A percentile compares a stretch with the other conserved stretches of the same genome.
Evolutionary conservation across 441 rosid genomes (phyloP).

Genomic region (Aquilaria agallochum): DNA sequence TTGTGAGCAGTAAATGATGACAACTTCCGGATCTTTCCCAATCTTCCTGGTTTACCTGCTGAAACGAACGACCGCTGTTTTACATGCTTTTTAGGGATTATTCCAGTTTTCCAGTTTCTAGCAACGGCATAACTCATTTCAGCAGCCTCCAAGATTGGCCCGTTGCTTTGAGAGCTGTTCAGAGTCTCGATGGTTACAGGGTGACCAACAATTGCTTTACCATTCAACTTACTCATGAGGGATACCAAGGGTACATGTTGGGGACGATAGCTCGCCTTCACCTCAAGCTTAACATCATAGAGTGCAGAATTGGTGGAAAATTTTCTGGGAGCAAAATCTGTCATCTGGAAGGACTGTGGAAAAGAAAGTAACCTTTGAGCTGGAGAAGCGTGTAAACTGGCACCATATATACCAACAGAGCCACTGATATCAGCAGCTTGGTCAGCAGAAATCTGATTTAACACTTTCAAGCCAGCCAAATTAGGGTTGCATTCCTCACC

Average conservation of each 20-base stretch:
- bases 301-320: slow-evolving; percentile 35
- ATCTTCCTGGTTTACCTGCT: slow-evolving; percentile 47
- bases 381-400: slow-evolving; percentile 19
- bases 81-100: slow-evolving; percentile 30
- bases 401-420: not conserved
- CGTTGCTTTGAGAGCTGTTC: slow-evolving; percentile 29
- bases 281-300: slow-evolving; percentile 75
- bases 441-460: slow-evolving; percentile 24
- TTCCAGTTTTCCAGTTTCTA: slow-evolving; percentile 28
- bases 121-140: slow-evolving; percentile 18
- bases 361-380: not conserved
- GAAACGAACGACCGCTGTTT: slow-evolving; percentile 21
- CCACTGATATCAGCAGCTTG: too few species aligned
- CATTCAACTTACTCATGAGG: slow-evolving; percentile 76
- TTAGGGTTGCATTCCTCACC: slow-evolving; percentile 12
- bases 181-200: slow-evolving; percentile 65
- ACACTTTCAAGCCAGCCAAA: too few species aligned
- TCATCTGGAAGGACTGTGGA: slow-evolving; percentile 13
- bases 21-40: slow-evolving; percentile 68
- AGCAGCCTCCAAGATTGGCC: slow-evolving; percentile 10
- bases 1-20: slow-evolving; percentile 70
- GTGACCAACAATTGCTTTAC: slow-evolving; percentile 87
- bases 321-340: slow-evolving; percentile 38
- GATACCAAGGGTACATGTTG: slow-evolving; percentile 87
- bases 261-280: slow-evolving; percentile 65